These are phyloP conservation scores for Talaromyces verruculosus DNA, from an alignment of 2,329 filamentous ascomycete species.

Conservation along the genomic window DNA sequence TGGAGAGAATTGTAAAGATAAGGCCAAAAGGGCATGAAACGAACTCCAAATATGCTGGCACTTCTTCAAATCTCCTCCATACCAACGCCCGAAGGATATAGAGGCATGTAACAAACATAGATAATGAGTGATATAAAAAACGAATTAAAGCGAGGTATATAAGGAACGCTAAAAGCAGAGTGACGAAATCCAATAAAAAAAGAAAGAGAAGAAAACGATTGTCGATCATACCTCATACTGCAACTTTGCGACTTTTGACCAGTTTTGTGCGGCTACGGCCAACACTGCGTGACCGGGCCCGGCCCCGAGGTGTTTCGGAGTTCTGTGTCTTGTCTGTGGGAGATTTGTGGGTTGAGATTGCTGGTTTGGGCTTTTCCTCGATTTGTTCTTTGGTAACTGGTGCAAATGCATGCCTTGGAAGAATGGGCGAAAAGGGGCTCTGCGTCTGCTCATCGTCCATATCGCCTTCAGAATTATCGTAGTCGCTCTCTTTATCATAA, in stretches of 20 bases:
- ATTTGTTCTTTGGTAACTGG: neutral
- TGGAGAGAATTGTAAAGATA: neutral
- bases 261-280: constrained; percentile 4
- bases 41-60: neutral
- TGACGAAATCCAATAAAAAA: neutral
- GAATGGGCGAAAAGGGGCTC: constrained; percentile 7
- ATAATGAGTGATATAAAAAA: constrained; percentile 4
- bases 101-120: neutral
- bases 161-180: neutral
- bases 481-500: constrained; percentile 12
- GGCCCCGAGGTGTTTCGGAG: constrained; percentile 11
- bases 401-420: constrained; percentile 2
- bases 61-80: neutral
- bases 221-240: neutral
- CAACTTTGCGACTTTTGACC: constrained; percentile 10
- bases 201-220: neutral
- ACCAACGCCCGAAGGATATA: neutral
- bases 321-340: neutral
- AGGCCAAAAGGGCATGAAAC: neutral
- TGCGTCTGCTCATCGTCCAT: neutral
- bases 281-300: constrained; percentile 16
- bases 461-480: constrained; percentile 6
- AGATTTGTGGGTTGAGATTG: neutral
- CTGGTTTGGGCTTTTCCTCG: neutral
- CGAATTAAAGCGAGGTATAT: neutral